phyloP scores from a whole-genome alignment of 139 green algal genomes.

The Yamagishiella unicocca region DNA sequence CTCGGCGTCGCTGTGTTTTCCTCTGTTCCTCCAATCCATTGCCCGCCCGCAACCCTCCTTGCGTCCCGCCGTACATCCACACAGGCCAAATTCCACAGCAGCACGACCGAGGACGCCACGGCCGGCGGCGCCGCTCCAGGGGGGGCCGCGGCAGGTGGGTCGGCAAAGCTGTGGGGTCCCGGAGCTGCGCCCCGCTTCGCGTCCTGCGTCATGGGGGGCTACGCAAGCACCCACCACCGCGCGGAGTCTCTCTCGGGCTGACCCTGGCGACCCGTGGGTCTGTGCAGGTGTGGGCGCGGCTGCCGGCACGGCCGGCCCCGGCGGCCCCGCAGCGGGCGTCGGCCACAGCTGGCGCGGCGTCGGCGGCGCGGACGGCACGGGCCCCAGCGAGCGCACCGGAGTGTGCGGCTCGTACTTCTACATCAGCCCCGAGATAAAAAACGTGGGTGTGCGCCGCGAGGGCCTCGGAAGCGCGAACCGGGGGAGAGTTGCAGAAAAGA shows the following conservation, averaged over 20 bases:
- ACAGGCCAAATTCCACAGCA: constrained; percentile 51
- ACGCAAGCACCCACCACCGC: too few relatives aligned
- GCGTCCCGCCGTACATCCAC: background rate
- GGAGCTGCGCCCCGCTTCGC: too few relatives aligned
- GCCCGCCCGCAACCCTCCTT: background rate
- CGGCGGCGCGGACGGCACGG: background rate
- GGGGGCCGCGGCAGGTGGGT: background rate
- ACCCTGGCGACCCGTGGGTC: too few relatives aligned
- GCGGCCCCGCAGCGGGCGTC: background rate
- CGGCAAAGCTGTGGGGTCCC: too few relatives aligned
- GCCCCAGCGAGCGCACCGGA: constrained; percentile 71
- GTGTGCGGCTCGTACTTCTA: constrained; percentile 84
- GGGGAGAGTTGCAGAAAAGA: too few relatives aligned
- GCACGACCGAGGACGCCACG: background rate
- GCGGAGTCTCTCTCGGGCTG: too few relatives aligned
- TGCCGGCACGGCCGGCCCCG: background rate
- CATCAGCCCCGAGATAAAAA: constrained; percentile 85
- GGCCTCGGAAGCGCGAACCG: too few relatives aligned
- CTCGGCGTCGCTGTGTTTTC: too few relatives aligned
- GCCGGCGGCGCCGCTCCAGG: background rate
- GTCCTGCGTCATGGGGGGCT: too few relatives aligned
- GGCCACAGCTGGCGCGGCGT: constrained; percentile 18
- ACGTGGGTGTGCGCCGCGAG: constrained; percentile 71
- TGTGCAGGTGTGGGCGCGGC: background rate
- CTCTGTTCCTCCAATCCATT: too few relatives aligned